These are phyloP conservation scores for Penium margaritaceum DNA, from an alignment of 139 green algal genomes.

Conservation along the genomic window DNA sequence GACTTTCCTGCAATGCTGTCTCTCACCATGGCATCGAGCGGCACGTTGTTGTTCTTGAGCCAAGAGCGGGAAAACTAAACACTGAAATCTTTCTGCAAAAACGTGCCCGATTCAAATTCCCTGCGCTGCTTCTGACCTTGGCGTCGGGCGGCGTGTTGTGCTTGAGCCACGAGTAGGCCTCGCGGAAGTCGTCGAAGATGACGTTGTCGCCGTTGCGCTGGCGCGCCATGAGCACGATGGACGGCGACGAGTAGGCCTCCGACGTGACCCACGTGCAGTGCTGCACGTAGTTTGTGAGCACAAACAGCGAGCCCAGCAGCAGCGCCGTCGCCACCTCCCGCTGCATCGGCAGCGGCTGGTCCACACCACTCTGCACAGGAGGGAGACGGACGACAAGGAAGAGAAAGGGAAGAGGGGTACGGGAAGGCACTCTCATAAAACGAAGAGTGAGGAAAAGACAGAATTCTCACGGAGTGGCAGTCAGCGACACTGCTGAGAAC, in stretches of 20 bases:
- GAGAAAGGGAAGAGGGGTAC: background rate
- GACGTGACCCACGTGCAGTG: slow-evolving; percentile 47
- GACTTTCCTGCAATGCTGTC: too few species aligned
- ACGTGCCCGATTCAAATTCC: too few species aligned
- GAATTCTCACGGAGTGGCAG: background rate
- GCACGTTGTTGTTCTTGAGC: too few species aligned
- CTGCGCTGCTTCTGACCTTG: too few species aligned
- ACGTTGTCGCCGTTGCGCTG: slow-evolving; percentile 38
- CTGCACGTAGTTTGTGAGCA: slow-evolving; percentile 30
- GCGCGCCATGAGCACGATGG: slow-evolving; percentile 44
- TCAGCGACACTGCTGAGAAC: too few species aligned
- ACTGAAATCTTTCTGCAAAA: too few species aligned
- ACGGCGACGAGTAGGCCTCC: slow-evolving; percentile 48
- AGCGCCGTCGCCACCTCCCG: slow-evolving; percentile 16
- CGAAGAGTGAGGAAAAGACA: background rate
- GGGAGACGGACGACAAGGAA: background rate
- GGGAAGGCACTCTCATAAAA: background rate
- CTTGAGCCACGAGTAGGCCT: slow-evolving; percentile 50
- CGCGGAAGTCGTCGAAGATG: slow-evolving; percentile 54
- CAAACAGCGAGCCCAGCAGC: slow-evolving; percentile 10
- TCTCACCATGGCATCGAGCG: too few species aligned
- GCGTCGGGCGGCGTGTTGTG: slow-evolving; percentile 52
- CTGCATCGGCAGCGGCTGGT: slow-evolving; percentile 33
- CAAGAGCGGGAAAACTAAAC: too few species aligned
- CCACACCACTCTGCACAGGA: background rate